phyloP scores from a whole-genome alignment of 75 land plant genomes.

The Chamaecyparis obtusa region DNA sequence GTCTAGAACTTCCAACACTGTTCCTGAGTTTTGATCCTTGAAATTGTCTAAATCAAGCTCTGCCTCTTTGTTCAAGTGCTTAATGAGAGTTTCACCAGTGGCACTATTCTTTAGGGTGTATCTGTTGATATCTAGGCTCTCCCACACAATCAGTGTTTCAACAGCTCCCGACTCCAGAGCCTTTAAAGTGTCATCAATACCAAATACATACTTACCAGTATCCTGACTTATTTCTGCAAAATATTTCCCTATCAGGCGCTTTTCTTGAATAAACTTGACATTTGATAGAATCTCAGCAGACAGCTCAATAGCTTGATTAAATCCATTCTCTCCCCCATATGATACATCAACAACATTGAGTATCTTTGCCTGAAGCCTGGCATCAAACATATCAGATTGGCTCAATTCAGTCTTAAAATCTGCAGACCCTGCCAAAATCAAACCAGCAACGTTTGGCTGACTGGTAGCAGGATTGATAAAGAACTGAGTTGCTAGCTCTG shows the following conservation, averaged over 20 bases:
- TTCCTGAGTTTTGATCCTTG: conserved; percentile 28
- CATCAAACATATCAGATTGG: conserved; percentile 51
- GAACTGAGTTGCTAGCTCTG: conserved; percentile 52
- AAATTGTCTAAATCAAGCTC: conserved; percentile 25
- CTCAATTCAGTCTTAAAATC: conserved; percentile 48
- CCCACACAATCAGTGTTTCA: conserved; percentile 63
- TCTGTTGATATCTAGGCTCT: conserved; percentile 48
- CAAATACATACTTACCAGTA: conserved; percentile 60
- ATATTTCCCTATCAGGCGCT: conserved; percentile 58
- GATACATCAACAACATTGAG: conserved; percentile 57
- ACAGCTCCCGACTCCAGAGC: conserved; percentile 61
- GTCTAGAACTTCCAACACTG: conserved; percentile 48
- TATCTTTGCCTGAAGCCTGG: conserved; percentile 30
- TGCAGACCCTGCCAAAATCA: conserved; percentile 50
- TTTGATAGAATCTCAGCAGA: conserved; percentile 58
- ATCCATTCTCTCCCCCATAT: conserved; percentile 65
- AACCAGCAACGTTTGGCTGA: conserved; percentile 42
- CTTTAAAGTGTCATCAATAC: conserved; percentile 56
- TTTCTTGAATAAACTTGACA: conserved; percentile 73
- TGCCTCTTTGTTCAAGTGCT: conserved; percentile 52
- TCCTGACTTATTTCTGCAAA: conserved; percentile 68
- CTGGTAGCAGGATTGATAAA: conserved; percentile 40
- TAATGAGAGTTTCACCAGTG: conserved; percentile 42
- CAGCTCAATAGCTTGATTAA: conserved; percentile 62
- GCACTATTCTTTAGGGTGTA: conserved; percentile 35